These are phyloP conservation scores for Cryptosporidium canis DNA, from an alignment of 169 alveolate species.

Conservation along the genomic window DNA sequence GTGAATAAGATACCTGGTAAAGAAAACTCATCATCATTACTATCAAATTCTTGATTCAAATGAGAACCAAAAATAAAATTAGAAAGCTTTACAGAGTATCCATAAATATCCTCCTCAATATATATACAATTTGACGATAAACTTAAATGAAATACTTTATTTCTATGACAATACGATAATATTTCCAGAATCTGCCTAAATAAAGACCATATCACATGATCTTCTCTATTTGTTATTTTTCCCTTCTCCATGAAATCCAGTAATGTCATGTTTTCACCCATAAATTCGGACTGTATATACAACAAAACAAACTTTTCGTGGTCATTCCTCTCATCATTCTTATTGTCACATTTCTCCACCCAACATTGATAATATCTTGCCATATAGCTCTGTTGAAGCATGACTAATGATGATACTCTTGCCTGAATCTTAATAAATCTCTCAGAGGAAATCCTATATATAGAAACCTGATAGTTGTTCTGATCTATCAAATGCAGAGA, in stretches of 20 bases:
- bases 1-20: not conserved
- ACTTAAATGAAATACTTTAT: slow-evolving; percentile 20
- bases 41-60: not conserved
- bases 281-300: slow-evolving; percentile 60
- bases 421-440: slow-evolving; percentile 12
- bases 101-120: slow-evolving; percentile 47
- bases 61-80: slow-evolving; percentile 51
- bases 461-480: slow-evolving; percentile 39
- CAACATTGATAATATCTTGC: slow-evolving; percentile 70
- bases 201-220: slow-evolving; percentile 48
- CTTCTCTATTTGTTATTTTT: slow-evolving; percentile 20
- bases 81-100: slow-evolving; percentile 47
- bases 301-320: not conserved
- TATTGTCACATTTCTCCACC: slow-evolving; percentile 29
- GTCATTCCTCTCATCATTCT: slow-evolving; percentile 3
- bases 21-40: not conserved
- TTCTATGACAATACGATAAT: slow-evolving; percentile 53
- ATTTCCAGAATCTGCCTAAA: slow-evolving; percentile 48
- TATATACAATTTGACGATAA: slow-evolving; percentile 61
- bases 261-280: slow-evolving; percentile 23
- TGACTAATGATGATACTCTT: slow-evolving; percentile 38
- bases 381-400: slow-evolving; percentile 64
- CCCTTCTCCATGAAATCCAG: slow-evolving; percentile 9
- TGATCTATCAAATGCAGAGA: slow-evolving; percentile 63
- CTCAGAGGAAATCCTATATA: slow-evolving; percentile 2